Evolutionary conservation across 345 rosid species (phyloP).

Genomic region (Stellera chamaejasme): DNA sequence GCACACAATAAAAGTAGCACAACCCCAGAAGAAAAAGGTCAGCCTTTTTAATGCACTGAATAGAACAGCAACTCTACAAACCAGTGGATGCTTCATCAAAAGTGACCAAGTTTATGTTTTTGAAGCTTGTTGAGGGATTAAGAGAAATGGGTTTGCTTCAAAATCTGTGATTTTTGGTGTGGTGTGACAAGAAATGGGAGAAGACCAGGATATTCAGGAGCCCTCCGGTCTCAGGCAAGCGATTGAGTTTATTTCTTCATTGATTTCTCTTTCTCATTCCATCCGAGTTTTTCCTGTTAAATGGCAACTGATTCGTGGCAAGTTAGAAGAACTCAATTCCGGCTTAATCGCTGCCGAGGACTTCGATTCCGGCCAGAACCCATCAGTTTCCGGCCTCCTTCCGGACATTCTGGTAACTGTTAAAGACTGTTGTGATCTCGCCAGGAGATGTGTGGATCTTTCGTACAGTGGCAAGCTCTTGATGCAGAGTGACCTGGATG

Average conservation of each 20-base stretch:
- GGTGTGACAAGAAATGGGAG: constrained; percentile 17
- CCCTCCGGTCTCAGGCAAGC: constrained; percentile 31
- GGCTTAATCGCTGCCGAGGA: constrained; percentile 42
- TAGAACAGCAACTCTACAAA: constrained; percentile 6
- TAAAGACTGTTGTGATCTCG: constrained; percentile 51
- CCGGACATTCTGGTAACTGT: constrained; percentile 35
- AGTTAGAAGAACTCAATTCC: constrained; percentile 65
- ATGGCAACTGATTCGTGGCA: constrained; percentile 72
- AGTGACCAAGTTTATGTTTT: not conserved
- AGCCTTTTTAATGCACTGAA: constrained; percentile 13
- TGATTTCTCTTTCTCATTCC: constrained; percentile 59
- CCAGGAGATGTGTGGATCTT: constrained; percentile 58
- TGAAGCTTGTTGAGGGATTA: constrained; percentile 3
- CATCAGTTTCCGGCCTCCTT: constrained; percentile 34
- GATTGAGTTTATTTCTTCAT: constrained; percentile 50
- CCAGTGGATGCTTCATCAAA: constrained; percentile 6
- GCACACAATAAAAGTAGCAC: not conserved
- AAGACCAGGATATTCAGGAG: constrained; percentile 15
- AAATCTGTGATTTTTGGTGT: constrained; percentile 5
- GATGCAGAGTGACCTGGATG: constrained; percentile 95
- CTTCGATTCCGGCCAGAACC: constrained; percentile 44
- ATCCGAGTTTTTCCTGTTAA: constrained; percentile 60
- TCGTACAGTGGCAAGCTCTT: constrained; percentile 82
- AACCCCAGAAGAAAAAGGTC: constrained; percentile 10
- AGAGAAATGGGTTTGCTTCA: constrained; percentile 26